Evolutionary conservation across 2,329 filamentous ascomycete genomes (phyloP).

Genomic region (Claviceps cyperi): DNA sequence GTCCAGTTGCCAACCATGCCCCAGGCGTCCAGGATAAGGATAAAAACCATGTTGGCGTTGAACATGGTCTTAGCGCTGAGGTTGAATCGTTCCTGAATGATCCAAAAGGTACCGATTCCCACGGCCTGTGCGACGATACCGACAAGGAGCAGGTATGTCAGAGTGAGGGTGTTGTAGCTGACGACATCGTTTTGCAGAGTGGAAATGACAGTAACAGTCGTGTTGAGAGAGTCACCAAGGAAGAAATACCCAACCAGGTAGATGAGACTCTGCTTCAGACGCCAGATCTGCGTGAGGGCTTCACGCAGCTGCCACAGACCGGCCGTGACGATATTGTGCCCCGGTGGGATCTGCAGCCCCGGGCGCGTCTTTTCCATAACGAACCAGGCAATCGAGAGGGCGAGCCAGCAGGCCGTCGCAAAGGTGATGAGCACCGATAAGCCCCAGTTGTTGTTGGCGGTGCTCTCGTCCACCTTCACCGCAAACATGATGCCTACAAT

Average conservation of each 20-base stretch:
- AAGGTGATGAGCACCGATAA: constrained; percentile 51
- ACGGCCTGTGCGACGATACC: constrained; percentile 48
- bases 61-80: constrained; percentile 56
- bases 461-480: constrained; percentile 42
- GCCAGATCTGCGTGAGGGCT: constrained; percentile 45
- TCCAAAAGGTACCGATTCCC: constrained; percentile 49
- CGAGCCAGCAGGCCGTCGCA: constrained; percentile 47
- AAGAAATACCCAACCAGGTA: constrained; percentile 56
- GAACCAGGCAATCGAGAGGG: constrained; percentile 53
- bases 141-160: constrained; percentile 53
- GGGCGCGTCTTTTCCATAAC: constrained; percentile 48
- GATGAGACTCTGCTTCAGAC: constrained; percentile 48
- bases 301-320: constrained; percentile 48
- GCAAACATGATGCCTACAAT: constrained; percentile 51
- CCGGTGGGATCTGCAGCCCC: constrained; percentile 29
- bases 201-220: constrained; percentile 51
- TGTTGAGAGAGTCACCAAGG: constrained; percentile 56
- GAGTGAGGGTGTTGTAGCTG: constrained; percentile 46
- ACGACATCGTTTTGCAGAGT: constrained; percentile 53
- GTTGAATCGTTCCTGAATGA: constrained; percentile 41
- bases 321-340: constrained; percentile 36
- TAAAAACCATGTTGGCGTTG: constrained; percentile 45
- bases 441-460: constrained; percentile 51
- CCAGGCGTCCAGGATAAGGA: constrained; percentile 42
- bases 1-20: constrained; percentile 34